These are phyloP conservation scores for Staphylotrichum longicolle DNA, from an alignment of 495 filamentous ascomycete species.

Conservation along the genomic window DNA sequence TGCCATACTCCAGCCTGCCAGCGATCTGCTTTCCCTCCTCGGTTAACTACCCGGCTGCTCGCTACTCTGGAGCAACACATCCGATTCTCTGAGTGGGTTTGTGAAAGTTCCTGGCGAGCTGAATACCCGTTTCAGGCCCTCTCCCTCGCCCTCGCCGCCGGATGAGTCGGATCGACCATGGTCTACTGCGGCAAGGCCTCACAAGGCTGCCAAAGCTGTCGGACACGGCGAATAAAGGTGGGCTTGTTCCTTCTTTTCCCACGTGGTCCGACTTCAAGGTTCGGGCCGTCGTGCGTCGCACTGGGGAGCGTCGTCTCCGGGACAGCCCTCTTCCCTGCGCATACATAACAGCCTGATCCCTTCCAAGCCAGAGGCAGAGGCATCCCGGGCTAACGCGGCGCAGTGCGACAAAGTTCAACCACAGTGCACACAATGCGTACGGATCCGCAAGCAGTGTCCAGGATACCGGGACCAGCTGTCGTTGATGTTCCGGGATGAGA, in stretches of 20 bases:
- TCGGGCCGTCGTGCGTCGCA: constrained; percentile 27
- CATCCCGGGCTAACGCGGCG: constrained; percentile 22
- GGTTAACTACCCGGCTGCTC: constrained; percentile 26
- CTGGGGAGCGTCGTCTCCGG: not conserved
- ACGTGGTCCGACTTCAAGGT: constrained; percentile 1
- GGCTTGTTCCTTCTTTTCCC: constrained; percentile 23
- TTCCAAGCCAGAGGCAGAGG: too few relatives aligned
- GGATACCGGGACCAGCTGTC: constrained; percentile 68
- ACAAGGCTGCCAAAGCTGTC: constrained; percentile 64
- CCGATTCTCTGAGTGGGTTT: constrained; percentile 15
- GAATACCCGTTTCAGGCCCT: constrained; percentile 18
- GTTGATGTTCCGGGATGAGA: constrained; percentile 72
- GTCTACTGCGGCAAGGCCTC: constrained; percentile 71
- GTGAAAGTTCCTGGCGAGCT: constrained; percentile 19
- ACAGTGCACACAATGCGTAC: constrained; percentile 64
- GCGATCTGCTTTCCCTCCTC: constrained; percentile 35
- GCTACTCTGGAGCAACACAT: constrained; percentile 15
- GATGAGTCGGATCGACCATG: constrained; percentile 43
- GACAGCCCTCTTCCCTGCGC: too few relatives aligned
- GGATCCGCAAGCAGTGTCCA: constrained; percentile 56
- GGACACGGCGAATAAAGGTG: constrained; percentile 63
- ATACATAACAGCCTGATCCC: too few relatives aligned
- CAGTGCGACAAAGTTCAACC: constrained; percentile 66
- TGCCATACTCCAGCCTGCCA: constrained; percentile 20
- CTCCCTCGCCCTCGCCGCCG: not conserved